Evolutionary conservation across 2,329 filamentous ascomycete genomes (phyloP), one percentile per base, ranked within the genome.

Genomic region (Blastomyces silverae): DNA sequence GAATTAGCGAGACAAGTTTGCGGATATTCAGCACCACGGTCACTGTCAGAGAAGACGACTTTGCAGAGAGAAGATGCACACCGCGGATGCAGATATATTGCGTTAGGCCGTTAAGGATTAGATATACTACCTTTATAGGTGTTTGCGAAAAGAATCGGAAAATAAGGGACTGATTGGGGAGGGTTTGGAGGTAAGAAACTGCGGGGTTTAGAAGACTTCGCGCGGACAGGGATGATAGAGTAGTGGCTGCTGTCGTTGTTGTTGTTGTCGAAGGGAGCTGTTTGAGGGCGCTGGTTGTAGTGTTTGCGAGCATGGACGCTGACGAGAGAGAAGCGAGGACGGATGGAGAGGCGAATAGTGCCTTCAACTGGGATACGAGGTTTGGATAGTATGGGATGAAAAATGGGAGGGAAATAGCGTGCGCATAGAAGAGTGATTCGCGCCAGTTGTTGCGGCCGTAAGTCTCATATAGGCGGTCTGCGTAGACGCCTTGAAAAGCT

Each of bases 11-110:
- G 64, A 96, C 89, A 25, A 99, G 81, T 78, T 99, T 99, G 70
- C 94, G 85, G 66, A 99, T 90, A 75, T 97, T 99, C 66, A 99
- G 82, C 59, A 97, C 92, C 71, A 99, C 96, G 1, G 93, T 97
- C 31, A 99, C 94, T 0, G 94, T 97, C 64, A 99, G 83, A 0
- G 94, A 95, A 3, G 92, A 93, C 3, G 91, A 91, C 64, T 88
- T 89, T 0, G 93, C 90, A 1, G 91, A 92, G 4, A 99, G 82
- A n/a, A 96, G 84, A 70, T 97, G 97, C 65, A 99, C 94, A 1
- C 94, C 94, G 2, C 92, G 89, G 68, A 99, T 97, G 76, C 94
- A 99, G 31, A 92, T 85, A 72, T 97, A 91, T 77, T 99, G 94
- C 2, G 94, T 97, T 60, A 95, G 74, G 0, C 95, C 91, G 70